Conservation (phyloP, 768 basidiomycete genomes). For the Holtermanniella nyarrowii region DNA sequence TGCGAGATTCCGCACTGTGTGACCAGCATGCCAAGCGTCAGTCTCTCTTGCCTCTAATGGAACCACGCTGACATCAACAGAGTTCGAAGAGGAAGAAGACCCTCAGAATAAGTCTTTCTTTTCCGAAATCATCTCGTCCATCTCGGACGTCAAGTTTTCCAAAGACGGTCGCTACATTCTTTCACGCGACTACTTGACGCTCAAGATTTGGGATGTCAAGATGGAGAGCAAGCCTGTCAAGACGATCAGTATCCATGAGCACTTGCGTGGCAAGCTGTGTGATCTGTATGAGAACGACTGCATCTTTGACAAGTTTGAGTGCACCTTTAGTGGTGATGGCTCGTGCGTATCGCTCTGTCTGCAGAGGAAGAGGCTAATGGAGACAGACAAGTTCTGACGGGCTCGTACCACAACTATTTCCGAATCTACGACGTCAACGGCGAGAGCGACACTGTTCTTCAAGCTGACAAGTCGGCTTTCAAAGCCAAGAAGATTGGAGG, state of each 20-base stretch:
- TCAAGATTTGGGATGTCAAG: conserved; percentile 99
- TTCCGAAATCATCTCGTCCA: conserved; percentile 98
- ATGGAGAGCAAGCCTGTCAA: conserved; percentile 95
- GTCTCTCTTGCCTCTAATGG: conserved; percentile 37
- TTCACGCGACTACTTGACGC: conserved; percentile 88
- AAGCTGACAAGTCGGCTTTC: conserved; percentile 98
- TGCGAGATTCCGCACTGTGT: conserved; percentile 95
- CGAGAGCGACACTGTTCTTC: conserved; percentile 87
- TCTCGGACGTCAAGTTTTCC: conserved; percentile 99
- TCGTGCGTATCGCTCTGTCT: conserved; percentile 46
- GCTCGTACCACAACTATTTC: conserved; percentile 99
- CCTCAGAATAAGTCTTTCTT: conserved; percentile 96
- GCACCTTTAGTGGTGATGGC: conserved; percentile 96
- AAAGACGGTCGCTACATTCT: conserved; percentile 94
- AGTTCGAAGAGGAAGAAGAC: conserved; percentile 98
- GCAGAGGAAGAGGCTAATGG: background rate
- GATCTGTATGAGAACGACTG: conserved; percentile 99
- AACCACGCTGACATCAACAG: conserved; percentile 44
- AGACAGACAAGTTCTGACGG: conserved; percentile 84
- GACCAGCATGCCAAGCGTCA: conserved; percentile 91
- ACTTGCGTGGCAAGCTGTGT: conserved; percentile 91
- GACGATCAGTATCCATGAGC: conserved; percentile 97
- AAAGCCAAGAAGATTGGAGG: conserved; percentile 98
- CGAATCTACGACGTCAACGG: conserved; percentile 80
- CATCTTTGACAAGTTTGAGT: conserved; percentile 99